phyloP scores from a whole-genome alignment of 2,329 filamentous ascomycete genomes.

The Verticillium nonalfalfae region DNA sequence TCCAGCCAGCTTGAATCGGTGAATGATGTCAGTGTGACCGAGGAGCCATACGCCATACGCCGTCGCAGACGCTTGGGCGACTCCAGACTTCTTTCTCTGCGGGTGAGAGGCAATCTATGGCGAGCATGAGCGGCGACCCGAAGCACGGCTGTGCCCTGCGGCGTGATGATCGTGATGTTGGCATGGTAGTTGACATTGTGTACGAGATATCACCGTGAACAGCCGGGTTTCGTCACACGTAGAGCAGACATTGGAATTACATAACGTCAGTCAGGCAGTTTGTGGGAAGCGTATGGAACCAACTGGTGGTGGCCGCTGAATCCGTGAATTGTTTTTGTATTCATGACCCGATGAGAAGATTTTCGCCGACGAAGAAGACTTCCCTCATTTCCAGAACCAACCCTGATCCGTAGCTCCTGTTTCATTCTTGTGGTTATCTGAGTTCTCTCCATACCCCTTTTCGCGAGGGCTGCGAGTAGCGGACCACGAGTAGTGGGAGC shows the following conservation, averaged over 20 bases:
- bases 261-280: too few relatives aligned
- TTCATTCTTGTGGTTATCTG: not conserved
- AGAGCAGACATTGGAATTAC: not conserved
- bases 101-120: too few relatives aligned
- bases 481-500: conserved; percentile 9
- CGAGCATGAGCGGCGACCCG: too few relatives aligned
- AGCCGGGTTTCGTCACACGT: not conserved
- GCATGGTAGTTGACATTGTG: too few relatives aligned
- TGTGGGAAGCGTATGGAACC: too few relatives aligned
- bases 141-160: too few relatives aligned
- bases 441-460: not conserved
- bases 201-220: not conserved
- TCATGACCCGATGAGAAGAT: not conserved
- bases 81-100: too few relatives aligned
- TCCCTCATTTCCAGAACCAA: not conserved
- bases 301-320: not conserved
- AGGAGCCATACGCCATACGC: not conserved
- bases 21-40: not conserved
- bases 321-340: not conserved
- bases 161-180: too few relatives aligned
- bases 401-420: not conserved
- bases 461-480: conserved; percentile 5
- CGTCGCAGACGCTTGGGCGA: too few relatives aligned
- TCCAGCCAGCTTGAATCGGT: not conserved
- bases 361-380: not conserved